Percentiles rank a stretch among this genome's conserved stretches.
phyloP scores from a whole-genome alignment of 306 rosid genomes.

The Arachis hypogaea region DNA sequence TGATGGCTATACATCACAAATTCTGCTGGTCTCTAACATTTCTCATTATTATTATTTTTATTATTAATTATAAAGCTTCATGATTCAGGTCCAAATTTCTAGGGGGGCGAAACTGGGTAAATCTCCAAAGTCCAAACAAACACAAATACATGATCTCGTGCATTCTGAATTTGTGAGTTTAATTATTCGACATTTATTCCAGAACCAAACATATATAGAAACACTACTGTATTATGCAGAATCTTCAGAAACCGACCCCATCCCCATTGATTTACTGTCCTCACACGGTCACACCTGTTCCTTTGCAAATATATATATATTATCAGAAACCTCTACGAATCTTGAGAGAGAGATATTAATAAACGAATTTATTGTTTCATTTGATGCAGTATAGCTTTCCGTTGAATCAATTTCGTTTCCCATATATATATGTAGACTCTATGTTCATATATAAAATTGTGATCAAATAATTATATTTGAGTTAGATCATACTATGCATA shows the following conservation, averaged over 20 bases:
- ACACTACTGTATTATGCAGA: neutral
- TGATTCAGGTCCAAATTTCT: conserved; percentile 19
- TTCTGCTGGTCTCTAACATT: no score
- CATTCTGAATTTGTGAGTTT: conserved; percentile 11
- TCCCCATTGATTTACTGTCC: neutral
- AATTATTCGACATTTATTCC: conserved; percentile 41
- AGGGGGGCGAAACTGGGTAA: neutral
- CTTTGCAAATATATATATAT: neutral
- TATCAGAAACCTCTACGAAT: neutral
- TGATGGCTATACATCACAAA: no score
- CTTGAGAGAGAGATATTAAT: neutral
- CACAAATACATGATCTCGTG: conserved; percentile 33
- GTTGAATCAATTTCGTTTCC: neutral
- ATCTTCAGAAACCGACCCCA: conserved; percentile 28
- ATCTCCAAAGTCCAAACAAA: conserved; percentile 12
- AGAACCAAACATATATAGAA: conserved; percentile 19
- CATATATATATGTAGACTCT: no score
- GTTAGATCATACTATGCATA: no score
- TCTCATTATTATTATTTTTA: no score
- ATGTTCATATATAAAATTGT: neutral
- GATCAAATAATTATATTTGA: no score
- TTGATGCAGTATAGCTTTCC: neutral
- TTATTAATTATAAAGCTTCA: conserved; percentile 16
- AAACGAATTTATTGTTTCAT: neutral
- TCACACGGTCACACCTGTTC: neutral